phyloP scores from a whole-genome alignment of 768 basidiomycete species.

The Basidioascus undulatus region DNA sequence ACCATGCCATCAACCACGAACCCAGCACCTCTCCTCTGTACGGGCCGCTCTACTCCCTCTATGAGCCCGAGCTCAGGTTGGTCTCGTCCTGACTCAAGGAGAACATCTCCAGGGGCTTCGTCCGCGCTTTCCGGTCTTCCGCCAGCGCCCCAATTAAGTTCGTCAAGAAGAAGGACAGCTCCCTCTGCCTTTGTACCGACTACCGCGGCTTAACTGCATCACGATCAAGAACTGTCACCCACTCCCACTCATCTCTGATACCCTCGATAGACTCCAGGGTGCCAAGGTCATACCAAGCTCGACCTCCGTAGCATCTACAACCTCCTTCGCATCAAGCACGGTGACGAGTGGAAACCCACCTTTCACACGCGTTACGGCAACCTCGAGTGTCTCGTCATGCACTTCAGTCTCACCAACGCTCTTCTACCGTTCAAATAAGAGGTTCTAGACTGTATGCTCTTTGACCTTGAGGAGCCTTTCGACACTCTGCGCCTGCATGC shows the following conservation, averaged over 20 bases:
- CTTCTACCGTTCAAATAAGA: conserved; percentile 23
- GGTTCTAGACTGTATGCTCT: conserved; percentile 20
- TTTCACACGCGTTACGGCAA: conserved; percentile 20
- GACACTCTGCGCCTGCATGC: no score
- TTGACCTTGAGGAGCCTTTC: conserved; percentile 29
- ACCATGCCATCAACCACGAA: conserved; percentile 20
- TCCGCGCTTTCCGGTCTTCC: conserved; percentile 13
- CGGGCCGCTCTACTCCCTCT: conserved; percentile 20
- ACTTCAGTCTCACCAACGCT: conserved; percentile 17
- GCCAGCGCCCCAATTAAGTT: conserved; percentile 5
- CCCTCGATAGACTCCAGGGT: conserved; percentile 12
- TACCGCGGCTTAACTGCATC: conserved; percentile 7
- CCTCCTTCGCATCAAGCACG: conserved; percentile 21
- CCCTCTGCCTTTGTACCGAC: conserved; percentile 7
- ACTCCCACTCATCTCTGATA: conserved; percentile 6
- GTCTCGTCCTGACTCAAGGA: conserved; percentile 20
- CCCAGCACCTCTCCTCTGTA: conserved; percentile 13
- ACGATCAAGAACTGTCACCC: conserved; percentile 10
- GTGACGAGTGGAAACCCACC: conserved; percentile 25
- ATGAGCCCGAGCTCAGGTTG: conserved; percentile 16
- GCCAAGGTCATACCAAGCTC: conserved; percentile 15
- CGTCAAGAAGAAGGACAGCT: conserved; percentile 7
- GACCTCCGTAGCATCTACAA: conserved; percentile 24
- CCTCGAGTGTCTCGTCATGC: conserved; percentile 25
- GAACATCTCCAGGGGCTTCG: conserved; percentile 20